Evolutionary conservation across 1,139 yeast genomes (phyloP), one percentile per base, ranked within the genome.

Genomic region (Candida sanyaensis): DNA sequence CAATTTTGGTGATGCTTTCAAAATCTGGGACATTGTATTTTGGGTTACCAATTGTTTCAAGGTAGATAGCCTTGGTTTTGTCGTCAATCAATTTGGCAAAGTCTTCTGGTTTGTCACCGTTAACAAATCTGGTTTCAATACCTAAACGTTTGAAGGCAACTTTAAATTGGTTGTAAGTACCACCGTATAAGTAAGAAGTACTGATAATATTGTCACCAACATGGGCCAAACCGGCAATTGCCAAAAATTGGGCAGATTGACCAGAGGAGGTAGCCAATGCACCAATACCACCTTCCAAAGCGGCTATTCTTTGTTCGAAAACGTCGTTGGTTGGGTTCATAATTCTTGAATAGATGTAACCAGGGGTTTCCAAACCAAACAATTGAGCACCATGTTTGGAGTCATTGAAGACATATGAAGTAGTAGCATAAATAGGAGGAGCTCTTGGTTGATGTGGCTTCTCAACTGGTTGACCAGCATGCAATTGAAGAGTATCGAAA

Each of bases 31-130:
- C 86, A 65, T 88, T 89, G 72, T 88, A 91, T 64, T 85, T 86
- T 51, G 99, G 99, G 72, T 93, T 93, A 58, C 97, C 97, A 62
- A 93, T 88, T 30, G 93, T 81, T 71, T 93, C 99, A 50, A 93
- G 69, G 70, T 88, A 93, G 51, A 92, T 78, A 43, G 96, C 97
- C 68, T 89, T 88, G 49, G 99, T 93, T 64, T 81, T 87, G 43
- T 79, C 86, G 66, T 91, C 97, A 55, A 91, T 85, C 54, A 81
- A 71, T 56, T 78, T 77, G 55, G 80, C 93, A 63, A 88, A 86
- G 52, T 84, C 89, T 51, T 80, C 92, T 32, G 82, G 74, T 43
- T 74, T 71, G 62, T 86, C 91, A 59, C 96, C 96, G 43, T 85
- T 73, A 49, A 90, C 96, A 61, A 92, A 91, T 62, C 90, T 80